phyloP scores from a whole-genome alignment of 257 asterid species.

The Gynochthodes officinalis region DNA sequence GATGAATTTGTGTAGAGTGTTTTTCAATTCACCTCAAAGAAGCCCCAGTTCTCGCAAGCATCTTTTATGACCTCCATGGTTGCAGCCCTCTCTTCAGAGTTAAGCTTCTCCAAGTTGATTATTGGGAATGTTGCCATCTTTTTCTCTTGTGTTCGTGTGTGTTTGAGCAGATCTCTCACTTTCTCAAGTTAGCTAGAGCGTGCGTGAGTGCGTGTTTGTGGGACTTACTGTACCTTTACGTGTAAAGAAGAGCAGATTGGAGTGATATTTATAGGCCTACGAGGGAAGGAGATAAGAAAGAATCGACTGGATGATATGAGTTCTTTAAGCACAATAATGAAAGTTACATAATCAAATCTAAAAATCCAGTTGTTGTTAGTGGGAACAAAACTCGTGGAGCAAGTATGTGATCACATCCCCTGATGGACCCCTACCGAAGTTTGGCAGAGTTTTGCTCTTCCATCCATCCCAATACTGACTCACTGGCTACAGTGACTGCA shows the following conservation, averaged over 20 bases:
- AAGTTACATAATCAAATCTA: conserved; percentile 3
- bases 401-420: conserved; percentile 32
- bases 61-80: conserved; percentile 55
- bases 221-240: conserved; percentile 11
- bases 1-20: too few species aligned
- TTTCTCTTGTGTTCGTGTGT: conserved; percentile 1
- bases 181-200: background rate
- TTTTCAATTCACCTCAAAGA: conserved; percentile 51
- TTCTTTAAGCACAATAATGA: background rate
- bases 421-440: conserved; percentile 29
- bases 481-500: background rate
- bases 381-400: conserved; percentile 34
- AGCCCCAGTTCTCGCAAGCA: conserved; percentile 76
- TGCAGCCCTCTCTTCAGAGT: conserved; percentile 52
- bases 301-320: background rate
- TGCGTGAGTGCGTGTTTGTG: background rate
- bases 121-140: conserved; percentile 56
- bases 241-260: background rate
- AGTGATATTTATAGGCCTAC: conserved; percentile 47
- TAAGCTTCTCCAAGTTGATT: conserved; percentile 53
- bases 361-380: background rate
- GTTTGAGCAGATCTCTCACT: background rate
- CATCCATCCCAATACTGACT: background rate
- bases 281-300: conserved; percentile 15
- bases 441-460: conserved; percentile 2